Base-by-base conservation (phyloP, 177 flowering plant species). In the Tripterygium wilfordii region DNA sequence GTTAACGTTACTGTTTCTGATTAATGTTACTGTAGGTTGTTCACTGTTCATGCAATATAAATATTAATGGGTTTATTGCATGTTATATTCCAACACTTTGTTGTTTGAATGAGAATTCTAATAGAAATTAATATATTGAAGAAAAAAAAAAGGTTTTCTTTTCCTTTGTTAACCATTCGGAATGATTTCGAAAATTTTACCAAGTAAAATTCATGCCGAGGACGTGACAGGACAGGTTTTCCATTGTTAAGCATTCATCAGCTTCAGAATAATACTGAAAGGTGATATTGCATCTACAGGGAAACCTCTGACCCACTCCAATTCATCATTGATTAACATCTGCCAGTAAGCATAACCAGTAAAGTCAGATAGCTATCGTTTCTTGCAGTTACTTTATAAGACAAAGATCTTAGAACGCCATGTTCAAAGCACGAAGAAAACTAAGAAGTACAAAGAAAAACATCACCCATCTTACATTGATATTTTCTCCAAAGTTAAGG, bases 171-270 rank as follows among this genome's bases (percentile, higher is more conserved):
- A n/a, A n/a, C n/a, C n/a, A n/a, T 19, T 2, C 3, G 8, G 12
- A 42, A 42, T 2, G 3, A 42, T 7, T 42, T 29, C 2, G 29
- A 25, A 18, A 32, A 12, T 2, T 9, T 51, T 57, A 69, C 74
- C 66, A 61, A 42, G 56, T 61, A 65, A 56, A 69, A 69, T 25
- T 69, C 74, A 54, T 69, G 74, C 32, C 65, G 70, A 36, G 74
- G 74, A n/a, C 74, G 69, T 21, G 74, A 69, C 8, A 69, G 69
- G 27, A 69, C 66, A 35, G 74, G 74, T 20, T 69, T 69, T 51
- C 65, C 74, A 38, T 69, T 69, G 57, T 69, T n/a, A 69, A 36
- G 74, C 54, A 51, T 53, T 64, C 48, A 69, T 49, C 10, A 69
- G 63, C 54, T 65, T 69, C 70, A 69, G 31, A 49, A 69, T 64